Base-by-base conservation (phyloP, 1,284 basidiomycete species). In the Cutaneotrichosporon sp. region DNA sequence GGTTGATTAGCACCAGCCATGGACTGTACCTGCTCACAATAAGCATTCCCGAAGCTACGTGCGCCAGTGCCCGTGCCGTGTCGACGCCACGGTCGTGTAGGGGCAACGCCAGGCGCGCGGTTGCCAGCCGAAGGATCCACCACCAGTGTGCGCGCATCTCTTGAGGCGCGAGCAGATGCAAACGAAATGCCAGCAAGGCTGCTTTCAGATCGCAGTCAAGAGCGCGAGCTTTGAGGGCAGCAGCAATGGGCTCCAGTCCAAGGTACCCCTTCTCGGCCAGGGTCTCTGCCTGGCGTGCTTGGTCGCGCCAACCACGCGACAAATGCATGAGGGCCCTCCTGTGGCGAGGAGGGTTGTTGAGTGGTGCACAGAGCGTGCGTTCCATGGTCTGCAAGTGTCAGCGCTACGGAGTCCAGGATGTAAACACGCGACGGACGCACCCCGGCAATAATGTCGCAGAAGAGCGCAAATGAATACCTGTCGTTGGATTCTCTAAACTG, bases 121-220 rank as follows among this genome's bases (percentile, higher is more conserved):
- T 18, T 4, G 55, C 47, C 8, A 56, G 38, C 1, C 30, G 46
- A 3, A 51, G 42, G 4, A 69, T 56, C 66, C 66, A 70, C 68
- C 70, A 72, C 70, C 70, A 71, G 9, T 58, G 42, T 14, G 56
- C 54, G 17, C 52, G 41, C 26, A 62, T 60, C 47, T 72, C 69
- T 17, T 45, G 38, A 4, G 23, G 36, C 1, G 46, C 45, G 17
- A 67, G 54, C 2, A 72, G 56, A 4, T 60, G 59, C 10, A 63
- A 40, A 4, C 64, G 62, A 7, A 55, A 59, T 0, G 62, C 63
- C 0, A 63, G 54, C 13, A 70, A 40, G 2, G 60, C 53, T 2
- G 63, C 65, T 20, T 67, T 60, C 2, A 74, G 61, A 4, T 68
- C 56, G 47, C 67, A 68, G 43, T 72, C 69, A 3, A 72, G 60